Percentiles rank a stretch among this genome's conserved stretches.
phyloP scores from a whole-genome alignment of 257 asterid genomes.

The Handroanthus guayacan region DNA sequence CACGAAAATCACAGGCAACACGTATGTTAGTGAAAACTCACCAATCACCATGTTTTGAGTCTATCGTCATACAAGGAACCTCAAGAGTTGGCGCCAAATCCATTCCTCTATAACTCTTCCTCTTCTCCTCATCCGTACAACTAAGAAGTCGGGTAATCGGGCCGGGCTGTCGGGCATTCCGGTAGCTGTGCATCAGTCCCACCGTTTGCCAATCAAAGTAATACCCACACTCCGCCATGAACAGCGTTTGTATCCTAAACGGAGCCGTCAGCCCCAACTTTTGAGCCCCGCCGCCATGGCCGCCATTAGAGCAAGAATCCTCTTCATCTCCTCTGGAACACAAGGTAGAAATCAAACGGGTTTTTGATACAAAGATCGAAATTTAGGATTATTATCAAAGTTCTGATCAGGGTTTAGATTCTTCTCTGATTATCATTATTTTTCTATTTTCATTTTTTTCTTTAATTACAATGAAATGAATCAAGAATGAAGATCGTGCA shows the following conservation, averaged over 20 bases:
- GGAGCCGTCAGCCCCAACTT: conserved; percentile 51
- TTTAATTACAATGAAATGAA: not conserved
- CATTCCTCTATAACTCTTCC: conserved; percentile 74
- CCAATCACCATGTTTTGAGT: conserved; percentile 85
- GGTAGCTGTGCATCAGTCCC: conserved; percentile 89
- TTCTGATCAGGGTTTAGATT: conserved; percentile 42
- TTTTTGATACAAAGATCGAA: conserved; percentile 2
- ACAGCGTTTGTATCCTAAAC: conserved; percentile 85
- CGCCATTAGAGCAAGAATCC: conserved; percentile 33
- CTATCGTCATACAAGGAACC: conserved; percentile 90
- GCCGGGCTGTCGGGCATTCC: conserved; percentile 89
- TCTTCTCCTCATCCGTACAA: conserved; percentile 78
- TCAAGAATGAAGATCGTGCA: conserved; percentile 36
- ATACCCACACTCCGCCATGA: conserved; percentile 91
- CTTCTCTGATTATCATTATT: conserved; percentile 20
- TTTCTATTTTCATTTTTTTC: not conserved
- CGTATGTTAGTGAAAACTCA: conserved; percentile 38
- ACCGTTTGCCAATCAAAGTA: conserved; percentile 99
- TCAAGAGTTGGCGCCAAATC: conserved; percentile 92
- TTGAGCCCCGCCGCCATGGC: conserved; percentile 38
- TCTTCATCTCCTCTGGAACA: conserved; percentile 45
- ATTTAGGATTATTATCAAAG: not conserved
- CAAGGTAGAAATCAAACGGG: conserved; percentile 42
- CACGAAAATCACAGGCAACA: not conserved
- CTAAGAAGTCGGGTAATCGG: conserved; percentile 88